A percentile compares a stretch with the other conserved stretches of the same genome.
Conservation (phyloP, 1,284 basidiomycete genomes). For the Thecaphora thlaspeos region DNA sequence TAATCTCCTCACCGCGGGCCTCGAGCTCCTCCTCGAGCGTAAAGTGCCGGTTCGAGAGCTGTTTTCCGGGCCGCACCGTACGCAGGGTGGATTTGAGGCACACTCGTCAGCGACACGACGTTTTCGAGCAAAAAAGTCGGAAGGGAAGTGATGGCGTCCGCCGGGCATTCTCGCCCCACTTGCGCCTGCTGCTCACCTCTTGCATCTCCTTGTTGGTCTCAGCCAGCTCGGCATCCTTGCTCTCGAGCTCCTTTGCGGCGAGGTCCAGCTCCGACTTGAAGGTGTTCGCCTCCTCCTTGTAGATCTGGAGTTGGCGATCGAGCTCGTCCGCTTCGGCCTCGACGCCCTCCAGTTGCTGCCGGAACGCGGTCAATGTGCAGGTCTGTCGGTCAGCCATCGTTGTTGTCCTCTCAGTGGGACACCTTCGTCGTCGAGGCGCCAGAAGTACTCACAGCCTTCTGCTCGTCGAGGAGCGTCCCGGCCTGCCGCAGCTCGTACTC, state of each 20-base stretch:
- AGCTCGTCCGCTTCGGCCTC: conserved; percentile 34
- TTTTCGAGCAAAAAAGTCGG: no score
- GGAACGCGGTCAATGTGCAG: no score
- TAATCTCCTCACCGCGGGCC: conserved; percentile 61
- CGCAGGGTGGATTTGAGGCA: no score
- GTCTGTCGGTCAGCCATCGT: no score
- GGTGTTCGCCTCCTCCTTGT: conserved; percentile 53
- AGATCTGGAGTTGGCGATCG: conserved; percentile 29
- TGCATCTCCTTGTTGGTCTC: conserved; percentile 65
- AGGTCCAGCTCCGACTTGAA: conserved; percentile 33
- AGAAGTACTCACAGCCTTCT: conserved; percentile 47
- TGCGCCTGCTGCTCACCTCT: conserved; percentile 63
- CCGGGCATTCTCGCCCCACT: no score
- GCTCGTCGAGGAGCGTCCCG: conserved; percentile 40
- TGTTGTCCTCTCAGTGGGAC: no score
- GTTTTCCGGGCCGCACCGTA: neutral
- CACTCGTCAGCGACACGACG: no score
- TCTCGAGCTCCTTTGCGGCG: conserved; percentile 30
- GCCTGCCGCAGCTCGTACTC: conserved; percentile 45
- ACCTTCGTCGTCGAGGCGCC: neutral
- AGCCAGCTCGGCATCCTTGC: conserved; percentile 58
- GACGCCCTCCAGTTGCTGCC: conserved; percentile 61
- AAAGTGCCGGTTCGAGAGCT: conserved; percentile 29
- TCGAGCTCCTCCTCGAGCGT: conserved; percentile 39
- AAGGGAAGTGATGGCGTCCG: no score